Conservation (phyloP, 345 rosid genomes). For the Cardamine occulta region DNA sequence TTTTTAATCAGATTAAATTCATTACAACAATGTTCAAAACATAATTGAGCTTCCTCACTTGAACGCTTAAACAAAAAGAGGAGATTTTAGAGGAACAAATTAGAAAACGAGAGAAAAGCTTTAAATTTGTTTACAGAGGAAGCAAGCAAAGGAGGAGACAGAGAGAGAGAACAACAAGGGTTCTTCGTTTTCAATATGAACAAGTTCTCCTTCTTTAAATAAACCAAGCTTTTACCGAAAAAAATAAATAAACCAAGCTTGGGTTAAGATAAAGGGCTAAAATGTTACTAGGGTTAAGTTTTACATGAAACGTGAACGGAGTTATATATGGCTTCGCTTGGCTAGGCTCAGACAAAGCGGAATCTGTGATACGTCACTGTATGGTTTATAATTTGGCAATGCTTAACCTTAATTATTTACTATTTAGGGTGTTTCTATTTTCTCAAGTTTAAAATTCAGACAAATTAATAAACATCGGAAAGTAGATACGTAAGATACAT, state of each 20-base stretch:
- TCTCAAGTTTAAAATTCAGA: neutral
- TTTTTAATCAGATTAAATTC: neutral
- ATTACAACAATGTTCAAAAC: conserved; percentile 37
- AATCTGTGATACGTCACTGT: conserved; percentile 24
- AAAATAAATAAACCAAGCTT: conserved; percentile 67
- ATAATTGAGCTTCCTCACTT: conserved; percentile 43
- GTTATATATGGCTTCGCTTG: conserved; percentile 3
- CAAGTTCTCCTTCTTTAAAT: conserved; percentile 69
- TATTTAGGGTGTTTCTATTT: neutral
- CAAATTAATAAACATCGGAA: neutral
- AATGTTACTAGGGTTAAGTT: conserved; percentile 72
- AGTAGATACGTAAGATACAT: conserved; percentile 5
- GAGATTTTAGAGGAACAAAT: neutral
- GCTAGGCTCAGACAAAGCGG: conserved; percentile 23
- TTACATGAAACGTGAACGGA: neutral
- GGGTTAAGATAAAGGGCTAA: conserved; percentile 55
- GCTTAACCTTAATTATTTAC: neutral
- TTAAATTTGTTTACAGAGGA: neutral
- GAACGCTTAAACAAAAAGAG: conserved; percentile 46
- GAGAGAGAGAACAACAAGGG: conserved; percentile 7
- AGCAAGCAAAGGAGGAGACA: neutral
- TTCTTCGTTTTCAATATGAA: conserved; percentile 39
- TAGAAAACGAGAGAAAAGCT: conserved; percentile 19
- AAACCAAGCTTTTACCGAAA: conserved; percentile 50
- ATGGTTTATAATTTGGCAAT: conserved; percentile 14